Base-by-base conservation (phyloP, 2,329 filamentous ascomycete genomes). In the Venturia asperata region DNA sequence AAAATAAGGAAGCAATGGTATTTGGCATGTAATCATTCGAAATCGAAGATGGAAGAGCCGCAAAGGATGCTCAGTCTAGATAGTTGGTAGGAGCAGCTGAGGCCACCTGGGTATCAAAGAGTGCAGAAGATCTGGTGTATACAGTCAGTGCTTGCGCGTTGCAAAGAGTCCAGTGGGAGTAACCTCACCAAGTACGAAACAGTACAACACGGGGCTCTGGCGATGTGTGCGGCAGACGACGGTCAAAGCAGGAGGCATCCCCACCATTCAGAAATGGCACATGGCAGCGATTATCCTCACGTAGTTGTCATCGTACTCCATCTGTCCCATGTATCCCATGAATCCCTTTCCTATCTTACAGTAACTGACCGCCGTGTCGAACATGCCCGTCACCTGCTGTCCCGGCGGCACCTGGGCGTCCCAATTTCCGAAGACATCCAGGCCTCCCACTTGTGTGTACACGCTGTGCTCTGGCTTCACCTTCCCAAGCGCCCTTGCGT, bases 281-380 rank as follows among this genome's bases (percentile, higher is more conserved):
- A 65, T 65, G 42, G 64, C 64, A 37, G 55, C 45, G 13, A 65
- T 21, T 6, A 19, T 49, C n/a, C 56, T 62, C 56, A 65, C 21
- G 43, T 65, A 65, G 11, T 61, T 62, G 19, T 65, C 64, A 65
- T 62, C 58, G 61, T 56, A 65, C 55, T 65, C 64, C 21, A 45
- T 41, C 24, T 64, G 56, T n/a, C 64, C 64, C 34, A 65, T 27
- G 41, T 62, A 65, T 2, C 64, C 64, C 39, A 65, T 34, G 19
- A 58, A 65, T 21, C 64, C 64, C 42, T 62, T 65, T 11, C 58
- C 64, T n/a, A 65, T 55, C 56, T 62, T 65, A n/a, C 24, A 30
- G 62, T 65, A 65, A 34, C 52, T 56, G 4, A 27, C 64, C 37
- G 55, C 52, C 15, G 56, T 45, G 30, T 58, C 52, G 30, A 58